phyloP scores from a whole-genome alignment of 768 basidiomycete species.

The Suillus clintonianus region DNA sequence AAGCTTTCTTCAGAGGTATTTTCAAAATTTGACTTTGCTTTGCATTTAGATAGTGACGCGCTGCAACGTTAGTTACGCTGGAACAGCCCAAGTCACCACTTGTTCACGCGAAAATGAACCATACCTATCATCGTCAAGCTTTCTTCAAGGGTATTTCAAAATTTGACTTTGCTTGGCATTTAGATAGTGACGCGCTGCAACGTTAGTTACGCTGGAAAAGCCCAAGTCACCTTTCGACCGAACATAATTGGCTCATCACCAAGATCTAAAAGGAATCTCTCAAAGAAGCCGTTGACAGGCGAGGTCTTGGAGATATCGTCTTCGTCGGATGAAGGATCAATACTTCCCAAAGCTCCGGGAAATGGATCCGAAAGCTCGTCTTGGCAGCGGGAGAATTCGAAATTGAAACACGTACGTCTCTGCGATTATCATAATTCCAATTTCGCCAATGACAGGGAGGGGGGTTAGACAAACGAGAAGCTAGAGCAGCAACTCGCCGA shows the following conservation, averaged over 20 bases:
- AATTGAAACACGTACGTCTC: constrained; percentile 43
- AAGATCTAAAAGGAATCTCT: constrained; percentile 5
- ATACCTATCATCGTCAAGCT: constrained; percentile 37
- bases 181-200: too few species aligned
- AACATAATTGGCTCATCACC: constrained; percentile 18
- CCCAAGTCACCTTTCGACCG: too few species aligned
- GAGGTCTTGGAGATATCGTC: constrained; percentile 61
- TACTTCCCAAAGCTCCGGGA: constrained; percentile 11
- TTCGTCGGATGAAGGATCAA: constrained; percentile 50
- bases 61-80: too few species aligned
- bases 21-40: too few species aligned
- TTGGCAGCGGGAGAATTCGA: constrained; percentile 43
- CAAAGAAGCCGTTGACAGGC: constrained; percentile 16
- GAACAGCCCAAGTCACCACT: too few species aligned
- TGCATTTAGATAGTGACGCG: too few species aligned
- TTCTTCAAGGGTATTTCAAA: too few species aligned
- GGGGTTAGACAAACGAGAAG: not conserved
- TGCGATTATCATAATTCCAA: not conserved
- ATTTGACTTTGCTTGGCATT: too few species aligned
- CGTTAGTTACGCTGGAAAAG: too few species aligned
- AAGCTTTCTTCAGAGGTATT: too few species aligned
- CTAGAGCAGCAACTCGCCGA: not conserved
- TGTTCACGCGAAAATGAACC: constrained; percentile 3
- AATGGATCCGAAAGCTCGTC: constrained; percentile 18
- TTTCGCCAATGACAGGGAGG: not conserved